phyloP scores from a whole-genome alignment of 208 protist genomes.

The Herpetomonas tarakana region DNA sequence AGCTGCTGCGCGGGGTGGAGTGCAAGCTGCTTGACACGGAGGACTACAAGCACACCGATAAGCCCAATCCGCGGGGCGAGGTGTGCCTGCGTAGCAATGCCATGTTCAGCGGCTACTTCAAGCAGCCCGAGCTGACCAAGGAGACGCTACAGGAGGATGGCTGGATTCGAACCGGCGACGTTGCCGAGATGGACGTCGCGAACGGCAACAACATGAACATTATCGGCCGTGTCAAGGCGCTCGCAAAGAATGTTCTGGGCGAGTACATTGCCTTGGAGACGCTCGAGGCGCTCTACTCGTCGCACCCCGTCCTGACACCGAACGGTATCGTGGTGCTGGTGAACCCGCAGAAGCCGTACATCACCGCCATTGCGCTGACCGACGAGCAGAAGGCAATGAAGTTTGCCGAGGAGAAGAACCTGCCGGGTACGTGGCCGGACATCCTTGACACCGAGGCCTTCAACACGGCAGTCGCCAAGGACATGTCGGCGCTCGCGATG shows the following conservation, averaged over 20 bases:
- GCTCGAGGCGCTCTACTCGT: slow-evolving; percentile 68
- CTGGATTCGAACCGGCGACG: slow-evolving; percentile 90
- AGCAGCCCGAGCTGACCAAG: slow-evolving; percentile 70
- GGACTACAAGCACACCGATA: slow-evolving; percentile 81
- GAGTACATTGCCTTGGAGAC: slow-evolving; percentile 90
- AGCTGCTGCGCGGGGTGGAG: slow-evolving; percentile 71
- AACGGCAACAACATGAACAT: slow-evolving; percentile 42
- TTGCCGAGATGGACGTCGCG: slow-evolving; percentile 53
- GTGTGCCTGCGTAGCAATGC: slow-evolving; percentile 70
- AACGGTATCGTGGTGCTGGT: slow-evolving; percentile 75
- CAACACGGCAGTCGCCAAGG: slow-evolving; percentile 23
- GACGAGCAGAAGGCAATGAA: slow-evolving; percentile 47
- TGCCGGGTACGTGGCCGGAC: slow-evolving; percentile 29
- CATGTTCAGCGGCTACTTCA: slow-evolving; percentile 89
- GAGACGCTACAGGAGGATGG: slow-evolving; percentile 64
- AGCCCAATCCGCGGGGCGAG: slow-evolving; percentile 80
- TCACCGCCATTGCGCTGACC: slow-evolving; percentile 62
- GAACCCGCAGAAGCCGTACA: slow-evolving; percentile 49
- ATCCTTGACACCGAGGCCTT: slow-evolving; percentile 34
- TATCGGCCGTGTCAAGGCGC: slow-evolving; percentile 86
- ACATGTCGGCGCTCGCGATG: slow-evolving; percentile 34
- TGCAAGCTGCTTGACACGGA: slow-evolving; percentile 91
- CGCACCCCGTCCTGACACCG: slow-evolving; percentile 38
- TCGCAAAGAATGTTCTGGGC: slow-evolving; percentile 84
- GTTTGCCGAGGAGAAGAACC: slow-evolving; percentile 37